These are phyloP conservation scores for Coniochaeta sp. DNA, from an alignment of 2,329 filamentous ascomycete species.

Conservation along the genomic window DNA sequence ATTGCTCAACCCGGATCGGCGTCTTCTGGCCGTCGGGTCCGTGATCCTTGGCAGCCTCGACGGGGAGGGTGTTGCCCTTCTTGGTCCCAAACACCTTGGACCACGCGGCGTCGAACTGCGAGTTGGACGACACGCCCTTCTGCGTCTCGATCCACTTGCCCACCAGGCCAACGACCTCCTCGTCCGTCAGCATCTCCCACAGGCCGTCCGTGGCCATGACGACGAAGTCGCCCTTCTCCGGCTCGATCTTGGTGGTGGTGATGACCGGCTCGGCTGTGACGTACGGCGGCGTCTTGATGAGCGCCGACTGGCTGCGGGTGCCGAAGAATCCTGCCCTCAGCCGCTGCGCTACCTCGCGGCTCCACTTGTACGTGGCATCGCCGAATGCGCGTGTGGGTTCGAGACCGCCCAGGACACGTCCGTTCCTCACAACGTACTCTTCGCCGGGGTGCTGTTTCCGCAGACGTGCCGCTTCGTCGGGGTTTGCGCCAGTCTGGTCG, in stretches of 20 bases:
- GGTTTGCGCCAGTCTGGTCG: constrained; percentile 88
- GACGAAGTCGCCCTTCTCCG: constrained; percentile 86
- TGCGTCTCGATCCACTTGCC: constrained; percentile 94
- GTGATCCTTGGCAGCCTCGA: constrained; percentile 55
- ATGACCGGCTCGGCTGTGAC: constrained; percentile 94
- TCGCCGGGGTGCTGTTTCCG: constrained; percentile 85
- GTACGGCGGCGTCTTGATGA: constrained; percentile 88
- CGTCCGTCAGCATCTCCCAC: constrained; percentile 99
- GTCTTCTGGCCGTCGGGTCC: constrained; percentile 66
- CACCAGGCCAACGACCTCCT: constrained; percentile 93
- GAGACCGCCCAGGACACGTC: constrained; percentile 82
- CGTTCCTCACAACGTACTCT: constrained; percentile 78
- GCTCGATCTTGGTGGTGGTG: constrained; percentile 86
- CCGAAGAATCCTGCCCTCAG: constrained; percentile 85
- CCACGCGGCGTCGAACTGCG: constrained; percentile 67
- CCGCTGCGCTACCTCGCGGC: constrained; percentile 71
- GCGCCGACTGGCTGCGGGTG: constrained; percentile 60
- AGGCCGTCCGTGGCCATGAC: constrained; percentile 95
- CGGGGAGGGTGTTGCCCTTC: constrained; percentile 52
- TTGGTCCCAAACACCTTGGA: constrained; percentile 54
- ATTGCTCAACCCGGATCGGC: constrained; percentile 84
- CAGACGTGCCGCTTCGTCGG: constrained; percentile 75
- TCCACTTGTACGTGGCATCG: constrained; percentile 97
- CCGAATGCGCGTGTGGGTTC: constrained; percentile 94
- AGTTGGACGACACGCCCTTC: constrained; percentile 37